These are phyloP conservation scores for Gentiana macrophylla DNA, from an alignment of 257 asterid genomes.

Conservation along the genomic window DNA sequence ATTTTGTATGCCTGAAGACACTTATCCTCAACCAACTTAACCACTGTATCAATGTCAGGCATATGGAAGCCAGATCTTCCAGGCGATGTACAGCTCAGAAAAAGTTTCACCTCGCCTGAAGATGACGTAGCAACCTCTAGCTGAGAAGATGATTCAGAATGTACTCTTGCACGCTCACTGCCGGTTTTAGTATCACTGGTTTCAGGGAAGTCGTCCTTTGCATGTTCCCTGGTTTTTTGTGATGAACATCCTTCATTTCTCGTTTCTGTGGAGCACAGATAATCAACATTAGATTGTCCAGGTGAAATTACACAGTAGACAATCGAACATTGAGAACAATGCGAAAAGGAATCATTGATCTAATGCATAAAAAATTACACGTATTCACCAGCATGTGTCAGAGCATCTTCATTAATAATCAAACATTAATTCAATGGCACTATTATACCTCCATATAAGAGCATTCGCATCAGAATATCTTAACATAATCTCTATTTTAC, in stretches of 20 bases:
- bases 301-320: too few species aligned
- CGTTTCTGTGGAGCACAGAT: constrained; percentile 23
- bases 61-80: constrained; percentile 15
- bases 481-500: too few species aligned
- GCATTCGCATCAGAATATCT: too few species aligned
- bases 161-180: neutral
- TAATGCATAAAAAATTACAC: too few species aligned
- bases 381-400: too few species aligned
- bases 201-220: constrained; percentile 7
- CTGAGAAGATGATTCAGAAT: constrained; percentile 1
- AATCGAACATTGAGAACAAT: too few species aligned
- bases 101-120: constrained; percentile 23
- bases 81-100: constrained; percentile 8
- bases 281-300: too few species aligned
- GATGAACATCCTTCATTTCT: constrained; percentile 16
- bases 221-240: constrained; percentile 16
- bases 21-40: constrained; percentile 18
- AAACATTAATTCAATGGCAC: too few species aligned
- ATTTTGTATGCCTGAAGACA: constrained; percentile 30
- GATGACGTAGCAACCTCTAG: constrained; percentile 20
- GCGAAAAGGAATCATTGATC: too few species aligned
- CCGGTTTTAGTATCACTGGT: neutral
- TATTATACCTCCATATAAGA: too few species aligned
- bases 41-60: constrained; percentile 18
- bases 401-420: too few species aligned